A percentile compares a stretch with the other conserved stretches of the same genome.
phyloP scores from a whole-genome alignment of 805 yeast species.

The Candida silvatica region DNA sequence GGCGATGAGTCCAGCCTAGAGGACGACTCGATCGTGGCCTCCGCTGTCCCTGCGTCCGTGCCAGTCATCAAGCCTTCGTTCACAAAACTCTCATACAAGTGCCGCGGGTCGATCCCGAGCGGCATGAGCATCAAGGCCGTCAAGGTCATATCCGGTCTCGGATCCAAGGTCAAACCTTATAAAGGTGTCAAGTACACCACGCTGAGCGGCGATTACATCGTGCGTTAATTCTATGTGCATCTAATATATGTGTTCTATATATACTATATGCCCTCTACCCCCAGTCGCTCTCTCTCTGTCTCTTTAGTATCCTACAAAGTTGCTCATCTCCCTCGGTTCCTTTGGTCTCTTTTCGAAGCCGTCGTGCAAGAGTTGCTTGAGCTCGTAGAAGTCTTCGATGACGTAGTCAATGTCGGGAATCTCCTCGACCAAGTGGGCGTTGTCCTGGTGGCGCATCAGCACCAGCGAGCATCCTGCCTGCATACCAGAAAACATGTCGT shows the following conservation, averaged over 20 bases:
- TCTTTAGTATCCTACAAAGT: constrained; percentile 1
- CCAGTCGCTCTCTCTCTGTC: neutral
- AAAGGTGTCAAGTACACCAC: constrained; percentile 87
- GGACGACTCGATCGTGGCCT: constrained; percentile 7
- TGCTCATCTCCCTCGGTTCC: neutral
- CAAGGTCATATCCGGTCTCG: constrained; percentile 47
- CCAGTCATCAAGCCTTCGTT: constrained; percentile 29
- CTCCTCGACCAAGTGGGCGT: constrained; percentile 32
- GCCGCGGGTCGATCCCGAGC: constrained; percentile 68
- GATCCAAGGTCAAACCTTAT: constrained; percentile 63
- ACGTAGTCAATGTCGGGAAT: constrained; percentile 27
- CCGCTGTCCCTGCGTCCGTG: neutral
- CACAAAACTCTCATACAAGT: constrained; percentile 41
- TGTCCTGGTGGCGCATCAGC: constrained; percentile 43
- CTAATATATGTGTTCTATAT: neutral
- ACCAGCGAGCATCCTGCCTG: constrained; percentile 56
- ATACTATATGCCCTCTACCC: too few species aligned
- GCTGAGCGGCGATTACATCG: constrained; percentile 47
- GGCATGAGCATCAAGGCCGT: constrained; percentile 63
- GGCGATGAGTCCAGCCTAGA: constrained; percentile 2
- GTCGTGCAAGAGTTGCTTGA: constrained; percentile 25
- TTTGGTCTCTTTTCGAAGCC: constrained; percentile 24
- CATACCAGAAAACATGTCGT: constrained; percentile 58
- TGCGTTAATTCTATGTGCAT: constrained; percentile 18
- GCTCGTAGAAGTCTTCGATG: constrained; percentile 29